A percentile compares a stretch with the other conserved stretches of the same genome.
phyloP scores from a whole-genome alignment of 2,329 filamentous ascomycete species.

The Pseudocercospora vitis region DNA sequence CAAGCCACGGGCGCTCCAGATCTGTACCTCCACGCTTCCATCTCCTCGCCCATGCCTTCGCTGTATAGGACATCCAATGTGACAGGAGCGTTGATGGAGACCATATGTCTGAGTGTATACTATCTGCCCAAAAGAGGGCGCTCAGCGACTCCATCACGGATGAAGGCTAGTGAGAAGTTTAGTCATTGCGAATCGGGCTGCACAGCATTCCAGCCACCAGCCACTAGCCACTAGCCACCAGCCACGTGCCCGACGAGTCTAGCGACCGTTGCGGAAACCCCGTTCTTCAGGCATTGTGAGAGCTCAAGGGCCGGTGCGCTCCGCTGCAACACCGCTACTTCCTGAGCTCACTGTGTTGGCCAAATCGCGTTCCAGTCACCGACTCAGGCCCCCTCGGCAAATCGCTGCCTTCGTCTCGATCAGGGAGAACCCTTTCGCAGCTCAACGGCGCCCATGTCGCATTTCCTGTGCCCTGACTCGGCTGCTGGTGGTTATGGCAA shows the following conservation, averaged over 20 bases:
- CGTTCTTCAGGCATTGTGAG: no score
- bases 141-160: background rate
- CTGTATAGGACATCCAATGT: no score
- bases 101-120: no score
- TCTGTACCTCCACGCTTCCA: no score
- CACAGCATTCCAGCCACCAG: conserved; percentile 3
- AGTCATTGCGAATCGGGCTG: background rate
- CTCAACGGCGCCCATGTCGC: conserved; percentile 20
- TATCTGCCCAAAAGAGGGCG: no score
- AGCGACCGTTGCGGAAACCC: background rate
- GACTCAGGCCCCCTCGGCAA: background rate
- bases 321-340: conserved; percentile 3
- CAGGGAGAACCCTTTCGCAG: background rate
- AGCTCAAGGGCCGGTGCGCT: background rate
- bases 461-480: background rate
- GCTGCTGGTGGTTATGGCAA: conserved; percentile 26
- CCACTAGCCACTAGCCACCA: no score
- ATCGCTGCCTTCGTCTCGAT: conserved; percentile 2
- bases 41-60: no score
- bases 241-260: background rate
- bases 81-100: no score
- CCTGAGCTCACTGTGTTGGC: background rate
- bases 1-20: no score
- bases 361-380: background rate
- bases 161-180: background rate